These are phyloP conservation scores for Periconia digitata DNA, from an alignment of 2,329 filamentous ascomycete species.

Conservation along the genomic window DNA sequence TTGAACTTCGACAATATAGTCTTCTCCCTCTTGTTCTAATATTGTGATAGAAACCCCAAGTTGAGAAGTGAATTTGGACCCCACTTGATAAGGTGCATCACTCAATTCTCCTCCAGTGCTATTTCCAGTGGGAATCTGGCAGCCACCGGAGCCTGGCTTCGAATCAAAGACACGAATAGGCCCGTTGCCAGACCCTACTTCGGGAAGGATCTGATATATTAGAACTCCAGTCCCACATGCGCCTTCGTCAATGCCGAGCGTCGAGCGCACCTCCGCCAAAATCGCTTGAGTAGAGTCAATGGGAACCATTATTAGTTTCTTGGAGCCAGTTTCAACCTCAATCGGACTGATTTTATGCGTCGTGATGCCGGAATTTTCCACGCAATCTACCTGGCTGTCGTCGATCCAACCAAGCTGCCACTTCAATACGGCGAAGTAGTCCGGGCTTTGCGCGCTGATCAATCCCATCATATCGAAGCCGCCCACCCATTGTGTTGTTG, in stretches of 20 bases:
- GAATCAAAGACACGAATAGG: constrained; percentile 12
- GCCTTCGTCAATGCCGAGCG: constrained; percentile 2
- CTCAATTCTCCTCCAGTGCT: constrained; percentile 6
- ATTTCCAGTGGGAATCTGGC: not conserved
- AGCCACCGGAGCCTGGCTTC: constrained; percentile 9
- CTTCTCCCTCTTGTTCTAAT: constrained; percentile 4
- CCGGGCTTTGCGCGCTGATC: constrained; percentile 11
- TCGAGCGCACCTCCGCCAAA: constrained; percentile 15
- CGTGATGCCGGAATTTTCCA: constrained; percentile 6
- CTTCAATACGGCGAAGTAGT: constrained; percentile 16
- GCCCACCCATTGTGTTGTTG: constrained; percentile 9
- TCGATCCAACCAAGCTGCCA: constrained; percentile 19
- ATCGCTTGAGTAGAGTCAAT: constrained; percentile 8
- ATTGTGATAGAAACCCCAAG: constrained; percentile 9
- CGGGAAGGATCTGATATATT: constrained; percentile 8
- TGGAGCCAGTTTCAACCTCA: constrained; percentile 5
- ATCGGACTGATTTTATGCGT: constrained; percentile 13
- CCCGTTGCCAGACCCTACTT: constrained; percentile 1
- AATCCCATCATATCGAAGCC: constrained; percentile 21
- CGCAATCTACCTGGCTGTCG: constrained; percentile 13
- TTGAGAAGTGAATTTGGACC: constrained; percentile 1
- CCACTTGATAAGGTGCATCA: constrained; percentile 8
- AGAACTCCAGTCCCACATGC: constrained; percentile 15
- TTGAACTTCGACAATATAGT: constrained; percentile 11
- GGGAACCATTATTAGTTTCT: constrained; percentile 10